Percentiles rank a stretch among this genome's conserved stretches.
These are phyloP conservation scores for Phytophthora hibernalis DNA, from an alignment of 352 stramenopile genomes.

Conservation along the genomic window DNA sequence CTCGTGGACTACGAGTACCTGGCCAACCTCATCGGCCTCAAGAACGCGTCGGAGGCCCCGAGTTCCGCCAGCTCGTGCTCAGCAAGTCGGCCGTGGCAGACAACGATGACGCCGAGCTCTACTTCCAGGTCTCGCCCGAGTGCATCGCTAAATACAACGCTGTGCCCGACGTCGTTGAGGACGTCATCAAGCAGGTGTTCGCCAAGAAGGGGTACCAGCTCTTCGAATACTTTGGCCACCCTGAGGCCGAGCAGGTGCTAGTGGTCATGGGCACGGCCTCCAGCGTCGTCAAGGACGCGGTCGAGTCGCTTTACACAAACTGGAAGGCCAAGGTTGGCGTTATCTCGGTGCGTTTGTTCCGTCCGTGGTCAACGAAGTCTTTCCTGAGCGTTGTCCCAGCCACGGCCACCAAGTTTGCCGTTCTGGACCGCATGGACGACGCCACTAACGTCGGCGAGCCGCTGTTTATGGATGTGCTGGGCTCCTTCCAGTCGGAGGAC, in stretches of 20 bases:
- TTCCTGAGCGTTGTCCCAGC: constrained; percentile 85
- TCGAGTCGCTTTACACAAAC: constrained; percentile 87
- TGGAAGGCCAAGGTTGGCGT: constrained; percentile 88
- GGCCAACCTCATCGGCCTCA: constrained; percentile 70
- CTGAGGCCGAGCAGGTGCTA: constrained; percentile 86
- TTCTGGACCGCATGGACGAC: constrained; percentile 93
- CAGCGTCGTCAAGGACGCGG: constrained; percentile 87
- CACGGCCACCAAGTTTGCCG: constrained; percentile 82
- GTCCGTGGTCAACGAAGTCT: constrained; percentile 81
- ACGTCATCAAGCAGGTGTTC: constrained; percentile 86
- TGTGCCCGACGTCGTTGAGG: constrained; percentile 68
- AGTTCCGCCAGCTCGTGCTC: constrained; percentile 76
- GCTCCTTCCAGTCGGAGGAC: constrained; percentile 87
- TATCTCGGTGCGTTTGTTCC: constrained; percentile 91
- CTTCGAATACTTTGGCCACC: constrained; percentile 92
- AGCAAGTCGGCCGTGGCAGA: constrained; percentile 53
- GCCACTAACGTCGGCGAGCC: constrained; percentile 87
- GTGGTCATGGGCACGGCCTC: constrained; percentile 93
- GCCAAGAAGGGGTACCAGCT: constrained; percentile 86
- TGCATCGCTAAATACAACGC: constrained; percentile 86
- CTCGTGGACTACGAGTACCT: constrained; percentile 77
- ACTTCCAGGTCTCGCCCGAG: constrained; percentile 92
- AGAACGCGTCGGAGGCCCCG: constrained; percentile 46
- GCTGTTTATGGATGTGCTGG: constrained; percentile 93
- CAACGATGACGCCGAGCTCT: constrained; percentile 86